These are phyloP conservation scores for Sclerotinia sclerotiorum DNA, from an alignment of 2,329 filamentous ascomycete species.

Conservation along the genomic window DNA sequence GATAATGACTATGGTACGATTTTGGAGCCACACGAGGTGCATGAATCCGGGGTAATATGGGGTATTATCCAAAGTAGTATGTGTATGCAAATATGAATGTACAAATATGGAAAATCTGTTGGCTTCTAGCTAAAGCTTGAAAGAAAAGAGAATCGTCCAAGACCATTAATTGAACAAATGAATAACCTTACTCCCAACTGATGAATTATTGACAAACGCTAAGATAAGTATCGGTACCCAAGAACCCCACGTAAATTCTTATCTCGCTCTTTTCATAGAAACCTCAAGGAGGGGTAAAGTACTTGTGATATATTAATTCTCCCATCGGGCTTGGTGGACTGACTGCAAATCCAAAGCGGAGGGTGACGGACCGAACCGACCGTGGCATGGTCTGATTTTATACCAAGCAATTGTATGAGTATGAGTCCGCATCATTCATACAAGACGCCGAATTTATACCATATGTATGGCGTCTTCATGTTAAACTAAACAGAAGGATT, in stretches of 20 bases:
- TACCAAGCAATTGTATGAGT: not conserved
- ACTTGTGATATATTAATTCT: not conserved
- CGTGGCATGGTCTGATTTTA: not conserved
- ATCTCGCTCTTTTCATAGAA: not conserved
- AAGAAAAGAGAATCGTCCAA: not conserved
- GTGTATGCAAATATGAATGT: not conserved
- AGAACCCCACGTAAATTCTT: not conserved
- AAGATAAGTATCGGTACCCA: not conserved
- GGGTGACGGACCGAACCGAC: slow-evolving; percentile 17
- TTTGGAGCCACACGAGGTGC: not conserved
- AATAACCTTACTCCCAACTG: not conserved
- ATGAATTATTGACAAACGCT: not conserved
- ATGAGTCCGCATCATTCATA: not conserved
- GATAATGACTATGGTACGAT: not conserved
- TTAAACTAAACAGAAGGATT: not conserved
- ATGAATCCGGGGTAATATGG: slow-evolving; percentile 12
- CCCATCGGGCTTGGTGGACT: not conserved
- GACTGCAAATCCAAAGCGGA: not conserved
- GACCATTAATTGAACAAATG: not conserved
- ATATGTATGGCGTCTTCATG: not conserved
- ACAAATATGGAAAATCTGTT: not conserved
- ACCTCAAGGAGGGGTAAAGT: not conserved
- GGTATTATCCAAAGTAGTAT: slow-evolving; percentile 15
- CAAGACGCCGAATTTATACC: not conserved
- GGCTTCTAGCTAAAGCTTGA: not conserved